A percentile compares a stretch with the other conserved stretches of the same genome.
Conservation (phyloP, 345 rosid species). For the Corchorus capsularis region DNA sequence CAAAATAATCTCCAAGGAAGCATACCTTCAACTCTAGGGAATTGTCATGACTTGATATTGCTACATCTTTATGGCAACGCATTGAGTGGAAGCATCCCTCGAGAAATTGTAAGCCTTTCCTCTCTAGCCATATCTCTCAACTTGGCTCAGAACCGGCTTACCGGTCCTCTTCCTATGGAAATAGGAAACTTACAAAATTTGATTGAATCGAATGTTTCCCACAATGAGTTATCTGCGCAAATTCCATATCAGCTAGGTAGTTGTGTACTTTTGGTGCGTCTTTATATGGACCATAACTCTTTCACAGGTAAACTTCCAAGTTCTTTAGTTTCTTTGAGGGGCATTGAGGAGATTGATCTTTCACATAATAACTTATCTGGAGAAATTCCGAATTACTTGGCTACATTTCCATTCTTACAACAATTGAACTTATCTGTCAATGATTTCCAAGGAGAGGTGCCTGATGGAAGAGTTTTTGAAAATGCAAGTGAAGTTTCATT, state of each 20-base stretch:
- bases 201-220: background rate
- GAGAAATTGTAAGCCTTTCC: background rate
- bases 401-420: background rate
- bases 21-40: conserved; percentile 11
- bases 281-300: conserved; percentile 17
- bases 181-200: background rate
- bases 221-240: conserved; percentile 5
- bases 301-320: conserved; percentile 28
- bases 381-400: conserved; percentile 10
- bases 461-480: conserved; percentile 20
- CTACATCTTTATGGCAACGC: background rate
- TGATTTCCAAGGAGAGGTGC: conserved; percentile 31
- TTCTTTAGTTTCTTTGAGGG: conserved; percentile 15
- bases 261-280: background rate
- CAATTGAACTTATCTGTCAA: conserved; percentile 32
- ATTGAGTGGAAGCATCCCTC: conserved; percentile 6
- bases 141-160: background rate
- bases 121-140: background rate
- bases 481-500: conserved; percentile 22
- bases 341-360: conserved; percentile 23
- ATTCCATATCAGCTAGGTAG: background rate
- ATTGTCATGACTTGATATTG: background rate
- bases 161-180: background rate
- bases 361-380: conserved; percentile 31
- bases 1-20: background rate